Conservation (phyloP, 2,329 filamentous ascomycete genomes). For the Seiridium cupressi region DNA sequence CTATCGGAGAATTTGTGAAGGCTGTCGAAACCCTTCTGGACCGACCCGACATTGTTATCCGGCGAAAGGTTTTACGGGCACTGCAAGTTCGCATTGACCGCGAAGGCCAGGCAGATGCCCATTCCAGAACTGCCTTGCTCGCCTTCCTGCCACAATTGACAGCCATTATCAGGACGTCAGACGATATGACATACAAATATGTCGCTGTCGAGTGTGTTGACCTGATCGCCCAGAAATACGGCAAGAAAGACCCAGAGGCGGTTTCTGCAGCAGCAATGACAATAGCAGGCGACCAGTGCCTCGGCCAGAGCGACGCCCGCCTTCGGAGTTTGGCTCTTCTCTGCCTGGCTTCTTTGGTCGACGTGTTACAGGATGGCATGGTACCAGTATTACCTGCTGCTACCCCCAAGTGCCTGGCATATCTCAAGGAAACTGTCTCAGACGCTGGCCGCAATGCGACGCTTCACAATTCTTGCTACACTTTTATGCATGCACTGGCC, state of each 20-base stretch:
- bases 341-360: slow-evolving; percentile 84
- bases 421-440: slow-evolving; percentile 64
- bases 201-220: slow-evolving; percentile 88
- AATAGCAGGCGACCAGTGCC: slow-evolving; percentile 72
- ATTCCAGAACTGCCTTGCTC: slow-evolving; percentile 69
- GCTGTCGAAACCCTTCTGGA: slow-evolving; percentile 80
- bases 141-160: slow-evolving; percentile 79
- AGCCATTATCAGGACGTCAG: slow-evolving; percentile 69
- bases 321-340: slow-evolving; percentile 82
- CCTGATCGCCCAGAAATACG: slow-evolving; percentile 91
- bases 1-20: slow-evolving; percentile 85
- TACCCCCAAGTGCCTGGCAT: slow-evolving; percentile 68
- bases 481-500: slow-evolving; percentile 75
- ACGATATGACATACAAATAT: slow-evolving; percentile 74
- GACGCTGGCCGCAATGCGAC: slow-evolving; percentile 53
- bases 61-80: slow-evolving; percentile 76
- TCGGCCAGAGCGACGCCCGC: slow-evolving; percentile 70
- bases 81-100: slow-evolving; percentile 77
- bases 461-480: slow-evolving; percentile 79
- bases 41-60: slow-evolving; percentile 70
- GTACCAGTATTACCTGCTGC: slow-evolving; percentile 78
- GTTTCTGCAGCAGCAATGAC: slow-evolving; percentile 74
- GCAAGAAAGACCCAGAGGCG: slow-evolving; percentile 80
- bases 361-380: slow-evolving; percentile 82
- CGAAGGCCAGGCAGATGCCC: slow-evolving; percentile 66